These are phyloP conservation scores for Climacium dendroides DNA, from an alignment of 225 moss, liverwort and hornwort genomes.

Conservation along the genomic window DNA sequence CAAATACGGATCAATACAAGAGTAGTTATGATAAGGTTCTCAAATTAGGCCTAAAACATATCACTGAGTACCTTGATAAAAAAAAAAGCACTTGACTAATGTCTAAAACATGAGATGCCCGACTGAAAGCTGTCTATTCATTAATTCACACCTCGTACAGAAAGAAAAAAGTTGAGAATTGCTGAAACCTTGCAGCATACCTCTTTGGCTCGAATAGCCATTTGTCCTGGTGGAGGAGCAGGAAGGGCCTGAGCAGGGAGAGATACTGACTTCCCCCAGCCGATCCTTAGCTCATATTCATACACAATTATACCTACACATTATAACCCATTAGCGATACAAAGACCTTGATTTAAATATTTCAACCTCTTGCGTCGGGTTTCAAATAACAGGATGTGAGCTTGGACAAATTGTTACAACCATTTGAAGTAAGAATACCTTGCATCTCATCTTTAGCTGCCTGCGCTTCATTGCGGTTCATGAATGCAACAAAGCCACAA, in stretches of 20 bases:
- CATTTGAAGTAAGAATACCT: conserved; percentile 1
- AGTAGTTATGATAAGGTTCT: neutral
- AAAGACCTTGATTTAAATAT: neutral
- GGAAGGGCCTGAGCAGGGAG: conserved; percentile 99
- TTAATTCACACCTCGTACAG: neutral
- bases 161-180: neutral
- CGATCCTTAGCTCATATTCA: conserved; percentile 94
- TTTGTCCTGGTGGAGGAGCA: conserved; percentile 98
- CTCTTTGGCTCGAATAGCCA: conserved; percentile 99
- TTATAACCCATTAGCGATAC: neutral
- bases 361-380: neutral
- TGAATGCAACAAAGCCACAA: conserved; percentile 98
- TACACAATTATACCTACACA: conserved; percentile 85
- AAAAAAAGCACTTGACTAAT: neutral
- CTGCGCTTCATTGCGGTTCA: conserved; percentile 95
- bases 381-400: neutral
- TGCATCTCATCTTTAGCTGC: conserved; percentile 59
- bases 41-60: neutral
- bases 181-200: conserved; percentile 21
- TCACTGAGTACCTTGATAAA: neutral
- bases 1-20: neutral
- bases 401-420: conserved; percentile 9
- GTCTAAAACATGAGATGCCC: neutral
- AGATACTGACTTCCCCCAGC: conserved; percentile 98
- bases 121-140: neutral